These are phyloP conservation scores for Polyplosphaeria fusca DNA, from an alignment of 495 filamentous ascomycete genomes.

Conservation along the genomic window DNA sequence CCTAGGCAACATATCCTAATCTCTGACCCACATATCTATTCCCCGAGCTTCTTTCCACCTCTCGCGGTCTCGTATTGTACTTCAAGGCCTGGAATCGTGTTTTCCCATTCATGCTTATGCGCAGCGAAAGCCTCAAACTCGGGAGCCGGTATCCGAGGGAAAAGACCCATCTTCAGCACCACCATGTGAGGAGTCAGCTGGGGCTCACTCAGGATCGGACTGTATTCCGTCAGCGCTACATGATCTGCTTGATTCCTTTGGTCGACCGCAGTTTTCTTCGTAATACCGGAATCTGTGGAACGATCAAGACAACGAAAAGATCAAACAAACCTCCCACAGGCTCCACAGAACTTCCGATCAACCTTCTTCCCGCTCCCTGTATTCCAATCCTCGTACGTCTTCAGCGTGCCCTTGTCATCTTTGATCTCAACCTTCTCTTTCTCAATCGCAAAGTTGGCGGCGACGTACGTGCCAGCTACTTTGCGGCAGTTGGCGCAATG, in stretches of 20 bases:
- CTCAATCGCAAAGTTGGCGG: constrained; percentile 44
- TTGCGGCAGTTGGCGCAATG: constrained; percentile 44
- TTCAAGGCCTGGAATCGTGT: constrained; percentile 21
- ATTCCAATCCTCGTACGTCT: constrained; percentile 38
- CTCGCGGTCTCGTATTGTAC: constrained; percentile 8
- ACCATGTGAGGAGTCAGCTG: constrained; percentile 35
- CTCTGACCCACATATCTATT: neutral
- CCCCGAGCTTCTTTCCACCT: constrained; percentile 16
- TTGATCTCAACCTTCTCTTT: constrained; percentile 42
- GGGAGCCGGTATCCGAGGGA: constrained; percentile 44
- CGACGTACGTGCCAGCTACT: constrained; percentile 42
- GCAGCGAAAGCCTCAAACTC: constrained; percentile 42
- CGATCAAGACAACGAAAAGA: neutral
- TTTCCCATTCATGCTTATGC: constrained; percentile 42
- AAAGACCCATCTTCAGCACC: constrained; percentile 47
- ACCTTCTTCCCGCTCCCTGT: constrained; percentile 44
- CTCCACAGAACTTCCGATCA: constrained; percentile 42
- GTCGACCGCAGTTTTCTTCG: no score
- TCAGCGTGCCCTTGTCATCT: constrained; percentile 41
- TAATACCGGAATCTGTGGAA: no score
- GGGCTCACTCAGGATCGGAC: constrained; percentile 43
- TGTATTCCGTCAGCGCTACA: constrained; percentile 15
- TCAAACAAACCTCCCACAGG: constrained; percentile 40
- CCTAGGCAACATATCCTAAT: neutral
- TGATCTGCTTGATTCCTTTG: neutral